Percentiles rank a stretch among this genome's conserved stretches.
These are phyloP conservation scores for Flagelloscypha sp. DNA, from an alignment of 768 basidiomycete genomes.

Conservation along the genomic window DNA sequence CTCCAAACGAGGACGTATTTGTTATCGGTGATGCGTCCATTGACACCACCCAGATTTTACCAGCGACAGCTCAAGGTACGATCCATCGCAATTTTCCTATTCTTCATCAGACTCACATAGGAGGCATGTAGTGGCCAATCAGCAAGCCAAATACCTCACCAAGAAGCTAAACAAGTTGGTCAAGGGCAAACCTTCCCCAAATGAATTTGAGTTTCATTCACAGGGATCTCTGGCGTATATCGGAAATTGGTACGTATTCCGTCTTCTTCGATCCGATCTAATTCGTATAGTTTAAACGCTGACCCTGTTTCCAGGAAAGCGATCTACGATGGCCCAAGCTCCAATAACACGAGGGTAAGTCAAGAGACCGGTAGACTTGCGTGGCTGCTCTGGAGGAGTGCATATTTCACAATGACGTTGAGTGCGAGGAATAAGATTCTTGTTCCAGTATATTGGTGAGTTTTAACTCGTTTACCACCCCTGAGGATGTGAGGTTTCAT, in stretches of 20 bases:
- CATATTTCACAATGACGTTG: conserved; percentile 73
- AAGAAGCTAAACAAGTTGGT: conserved; percentile 59
- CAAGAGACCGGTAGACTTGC: conserved; percentile 59
- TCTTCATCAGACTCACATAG: conserved; percentile 10
- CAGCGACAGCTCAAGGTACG: conserved; percentile 79
- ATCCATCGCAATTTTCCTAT: conserved; percentile 11
- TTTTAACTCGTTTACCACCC: conserved; percentile 10
- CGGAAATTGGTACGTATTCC: conserved; percentile 52
- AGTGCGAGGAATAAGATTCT: conserved; percentile 66
- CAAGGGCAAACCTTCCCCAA: conserved; percentile 27
- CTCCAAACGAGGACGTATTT: conserved; percentile 61
- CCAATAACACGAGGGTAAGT: conserved; percentile 30
- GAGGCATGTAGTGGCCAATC: conserved; percentile 52
- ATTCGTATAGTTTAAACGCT: conserved; percentile 4
- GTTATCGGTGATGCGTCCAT: conserved; percentile 75
- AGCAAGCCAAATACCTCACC: conserved; percentile 62
- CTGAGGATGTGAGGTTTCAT: conserved; percentile 3
- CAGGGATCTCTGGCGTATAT: conserved; percentile 74
- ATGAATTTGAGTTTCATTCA: conserved; percentile 58
- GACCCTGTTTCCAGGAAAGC: conserved; percentile 49
- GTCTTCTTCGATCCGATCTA: neutral
- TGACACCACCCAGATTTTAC: conserved; percentile 49
- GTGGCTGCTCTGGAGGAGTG: conserved; percentile 75
- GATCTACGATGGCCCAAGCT: conserved; percentile 59
- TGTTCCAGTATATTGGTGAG: conserved; percentile 59